Evolutionary conservation across 2,329 filamentous ascomycete genomes (phyloP), one percentile per base, ranked within the genome.

Genomic region (Claviceps citrina): DNA sequence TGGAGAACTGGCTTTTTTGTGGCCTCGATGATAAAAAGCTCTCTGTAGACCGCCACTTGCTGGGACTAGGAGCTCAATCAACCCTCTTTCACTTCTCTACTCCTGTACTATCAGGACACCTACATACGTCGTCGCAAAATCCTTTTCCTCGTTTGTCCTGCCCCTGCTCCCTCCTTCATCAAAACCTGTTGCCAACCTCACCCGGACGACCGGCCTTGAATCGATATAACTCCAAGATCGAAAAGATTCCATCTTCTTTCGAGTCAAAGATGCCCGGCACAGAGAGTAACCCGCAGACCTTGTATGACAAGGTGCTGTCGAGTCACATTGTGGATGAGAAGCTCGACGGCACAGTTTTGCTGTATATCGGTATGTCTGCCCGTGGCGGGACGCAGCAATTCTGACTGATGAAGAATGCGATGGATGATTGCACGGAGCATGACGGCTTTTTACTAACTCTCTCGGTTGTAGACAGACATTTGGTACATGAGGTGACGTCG

Each of bases 401-500:
- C 3, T 33, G 20, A 6, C 1, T 7, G 30, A n/a, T n/a, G 22
- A 13, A 6, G 13, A 19, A 15, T 12, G 8, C 16, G 7, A 12
- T 12, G 9, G 18, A 24, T 30, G 26, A n/a, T n/a, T n/a, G n/a
- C n/a, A n/a, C n/a, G n/a, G n/a, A n/a, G n/a, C n/a, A n/a, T n/a
- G n/a, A n/a, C n/a, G n/a, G n/a, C n/a, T n/a, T 20, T 5, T 18
- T 27, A n/a, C 18, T 5, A 9, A 8, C 10, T 4, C 12, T 19
- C 20, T 18, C 22, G 18, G 51, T 15, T 39, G 42, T 53, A 87
- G 85, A 93, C 65, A 76, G 91, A 61, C 91, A 98, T 70, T 73
- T 98, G 46, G 87, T 96, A 46, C 91, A 98, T 61, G 91, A 98
- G 70, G 91, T 98, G 59, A 98, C 91, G 53, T 95, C 89, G 53